Evolutionary conservation across 2,329 filamentous ascomycete species (phyloP).

Genomic region (Aspergillus novoparasiticus): DNA sequence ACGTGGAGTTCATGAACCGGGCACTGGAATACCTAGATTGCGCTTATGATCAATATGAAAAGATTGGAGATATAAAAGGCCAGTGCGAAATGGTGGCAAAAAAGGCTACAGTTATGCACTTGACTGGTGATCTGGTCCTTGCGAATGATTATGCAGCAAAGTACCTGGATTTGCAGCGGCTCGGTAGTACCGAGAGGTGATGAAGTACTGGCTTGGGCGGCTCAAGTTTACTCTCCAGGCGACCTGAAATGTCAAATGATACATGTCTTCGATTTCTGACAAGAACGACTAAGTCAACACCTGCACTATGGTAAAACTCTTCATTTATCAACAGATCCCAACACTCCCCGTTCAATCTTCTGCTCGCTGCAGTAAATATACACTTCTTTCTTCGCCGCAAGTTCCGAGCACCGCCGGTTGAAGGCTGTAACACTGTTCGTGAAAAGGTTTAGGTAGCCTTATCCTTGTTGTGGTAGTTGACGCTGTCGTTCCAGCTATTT

Average conservation of each 20-base stretch:
- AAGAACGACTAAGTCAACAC: slow-evolving; percentile 21
- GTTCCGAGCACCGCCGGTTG: neutral
- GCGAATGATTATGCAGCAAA: slow-evolving; percentile 69
- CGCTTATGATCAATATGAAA: slow-evolving; percentile 66
- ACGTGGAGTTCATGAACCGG: slow-evolving; percentile 57
- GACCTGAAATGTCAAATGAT: neutral
- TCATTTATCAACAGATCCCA: slow-evolving; percentile 23
- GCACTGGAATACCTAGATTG: slow-evolving; percentile 64
- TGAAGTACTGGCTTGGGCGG: neutral
- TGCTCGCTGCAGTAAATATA: slow-evolving; percentile 34
- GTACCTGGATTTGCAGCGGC: slow-evolving; percentile 62
- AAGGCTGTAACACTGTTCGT: slow-evolving; percentile 7
- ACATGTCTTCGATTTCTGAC: neutral
- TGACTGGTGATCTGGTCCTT: slow-evolving; percentile 64
- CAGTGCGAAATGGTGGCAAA: slow-evolving; percentile 81
- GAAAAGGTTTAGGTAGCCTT: slow-evolving; percentile 53
- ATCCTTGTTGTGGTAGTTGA: slow-evolving; percentile 98
- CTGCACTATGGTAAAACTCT: slow-evolving; percentile 19
- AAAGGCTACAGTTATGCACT: slow-evolving; percentile 74
- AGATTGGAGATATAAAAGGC: slow-evolving; percentile 67
- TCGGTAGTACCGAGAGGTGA: slow-evolving; percentile 21
- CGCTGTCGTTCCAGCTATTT: slow-evolving; percentile 82
- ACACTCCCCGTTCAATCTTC: slow-evolving; percentile 11
- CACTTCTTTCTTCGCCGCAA: slow-evolving; percentile 22
- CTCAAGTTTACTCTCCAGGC: neutral